These are phyloP conservation scores for Cladosporium sp. DNA, from an alignment of 2,329 filamentous ascomycete genomes.

Conservation along the genomic window DNA sequence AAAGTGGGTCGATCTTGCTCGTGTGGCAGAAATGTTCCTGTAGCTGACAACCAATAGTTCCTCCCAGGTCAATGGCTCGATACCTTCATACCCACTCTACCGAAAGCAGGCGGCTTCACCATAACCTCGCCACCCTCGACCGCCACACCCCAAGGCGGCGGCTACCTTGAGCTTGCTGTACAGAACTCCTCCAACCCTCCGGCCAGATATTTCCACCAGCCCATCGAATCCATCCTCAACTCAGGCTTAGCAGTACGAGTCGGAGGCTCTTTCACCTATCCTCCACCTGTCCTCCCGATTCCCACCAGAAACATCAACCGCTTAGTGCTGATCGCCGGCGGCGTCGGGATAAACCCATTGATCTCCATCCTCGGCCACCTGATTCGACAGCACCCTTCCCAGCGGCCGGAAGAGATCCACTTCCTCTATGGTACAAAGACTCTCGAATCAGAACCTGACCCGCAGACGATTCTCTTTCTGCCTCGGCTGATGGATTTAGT, in stretches of 20 bases:
- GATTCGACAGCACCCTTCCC: conserved; percentile 15
- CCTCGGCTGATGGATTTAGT: conserved; percentile 38
- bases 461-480: conserved; percentile 44
- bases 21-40: conserved; percentile 29
- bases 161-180: conserved; percentile 73
- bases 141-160: conserved; percentile 24
- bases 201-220: conserved; percentile 71
- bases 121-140: conserved; percentile 69
- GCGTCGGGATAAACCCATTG: conserved; percentile 77
- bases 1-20: conserved; percentile 18
- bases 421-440: conserved; percentile 61
- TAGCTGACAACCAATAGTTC: conserved; percentile 47
- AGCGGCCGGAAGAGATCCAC: conserved; percentile 43
- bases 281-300: conserved; percentile 49
- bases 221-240: conserved; percentile 52
- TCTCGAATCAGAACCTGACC: conserved; percentile 21
- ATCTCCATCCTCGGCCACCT: conserved; percentile 68
- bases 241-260: conserved; percentile 63
- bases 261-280: conserved; percentile 78
- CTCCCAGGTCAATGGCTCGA: conserved; percentile 86
- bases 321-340: conserved; percentile 73
- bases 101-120: conserved; percentile 79
- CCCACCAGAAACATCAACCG: conserved; percentile 47
- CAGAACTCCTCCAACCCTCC: conserved; percentile 68
- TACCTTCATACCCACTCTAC: conserved; percentile 65